Percentiles rank a stretch among this genome's conserved stretches.
These are phyloP conservation scores for Ammopiptanthus mongolicus DNA, from an alignment of 306 rosid species.

Conservation along the genomic window DNA sequence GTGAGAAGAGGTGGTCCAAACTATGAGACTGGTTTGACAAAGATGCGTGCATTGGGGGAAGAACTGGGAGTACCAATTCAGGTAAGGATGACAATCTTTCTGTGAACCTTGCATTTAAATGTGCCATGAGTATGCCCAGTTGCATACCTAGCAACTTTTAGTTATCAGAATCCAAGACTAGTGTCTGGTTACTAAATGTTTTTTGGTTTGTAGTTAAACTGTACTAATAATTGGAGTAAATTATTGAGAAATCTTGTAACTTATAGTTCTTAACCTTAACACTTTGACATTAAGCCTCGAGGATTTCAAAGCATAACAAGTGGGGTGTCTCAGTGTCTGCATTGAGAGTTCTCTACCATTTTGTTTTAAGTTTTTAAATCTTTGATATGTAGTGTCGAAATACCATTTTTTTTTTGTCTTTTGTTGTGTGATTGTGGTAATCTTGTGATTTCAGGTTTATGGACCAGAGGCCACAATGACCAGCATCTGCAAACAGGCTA, in stretches of 20 bases:
- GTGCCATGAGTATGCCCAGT: background rate
- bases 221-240: background rate
- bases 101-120: background rate
- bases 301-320: background rate
- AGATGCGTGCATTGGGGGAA: slow-evolving; percentile 73
- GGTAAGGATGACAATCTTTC: slow-evolving; percentile 37
- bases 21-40: slow-evolving; percentile 72
- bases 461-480: slow-evolving; percentile 95
- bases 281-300: background rate
- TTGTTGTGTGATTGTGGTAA: background rate
- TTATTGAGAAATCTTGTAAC: background rate
- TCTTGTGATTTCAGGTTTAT: slow-evolving; percentile 52
- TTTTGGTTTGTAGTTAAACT: background rate
- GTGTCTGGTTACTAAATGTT: background rate
- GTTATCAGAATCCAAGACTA: background rate
- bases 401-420: background rate
- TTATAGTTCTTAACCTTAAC: background rate
- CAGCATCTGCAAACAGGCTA: slow-evolving; percentile 81
- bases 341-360: background rate
- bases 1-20: slow-evolving; percentile 95
- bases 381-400: background rate
- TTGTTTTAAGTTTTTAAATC: background rate
- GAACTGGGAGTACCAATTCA: slow-evolving; percentile 79
- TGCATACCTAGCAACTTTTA: background rate
- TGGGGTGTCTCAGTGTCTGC: background rate